These are phyloP conservation scores for Saccharum officinarum DNA, from an alignment of 176 grass and related monocot species.

Conservation along the genomic window DNA sequence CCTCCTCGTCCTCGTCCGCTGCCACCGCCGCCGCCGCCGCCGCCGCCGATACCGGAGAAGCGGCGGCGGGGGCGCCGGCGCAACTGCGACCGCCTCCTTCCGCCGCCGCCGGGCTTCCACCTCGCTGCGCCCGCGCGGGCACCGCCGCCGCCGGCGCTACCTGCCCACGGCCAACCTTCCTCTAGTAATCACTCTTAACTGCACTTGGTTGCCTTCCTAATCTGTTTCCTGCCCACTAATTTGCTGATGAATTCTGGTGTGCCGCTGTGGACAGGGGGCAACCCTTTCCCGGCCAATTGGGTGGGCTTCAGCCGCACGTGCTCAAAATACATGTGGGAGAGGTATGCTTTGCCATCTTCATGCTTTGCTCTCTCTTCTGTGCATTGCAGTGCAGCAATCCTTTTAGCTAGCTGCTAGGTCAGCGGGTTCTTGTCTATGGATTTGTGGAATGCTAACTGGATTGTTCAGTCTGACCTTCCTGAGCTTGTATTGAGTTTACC, in stretches of 20 bases:
- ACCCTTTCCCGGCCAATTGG: background rate
- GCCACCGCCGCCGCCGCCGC: background rate
- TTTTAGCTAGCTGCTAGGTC: background rate
- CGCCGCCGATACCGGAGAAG: background rate
- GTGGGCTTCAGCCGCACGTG: constrained; percentile 43
- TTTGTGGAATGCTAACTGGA: background rate
- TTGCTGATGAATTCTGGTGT: background rate
- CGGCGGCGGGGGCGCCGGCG: constrained; percentile 41
- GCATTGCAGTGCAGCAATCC: background rate
- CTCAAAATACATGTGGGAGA: constrained; percentile 44
- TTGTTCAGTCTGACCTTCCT: background rate
- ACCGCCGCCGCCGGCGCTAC: constrained; percentile 21
- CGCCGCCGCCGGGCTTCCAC: constrained; percentile 34
- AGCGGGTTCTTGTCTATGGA: background rate
- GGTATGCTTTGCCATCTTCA: constrained; percentile 21
- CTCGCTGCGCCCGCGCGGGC: background rate
- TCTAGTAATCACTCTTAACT: background rate
- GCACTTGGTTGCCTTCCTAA: background rate
- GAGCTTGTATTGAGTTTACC: background rate
- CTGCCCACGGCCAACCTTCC: constrained; percentile 13
- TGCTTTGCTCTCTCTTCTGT: background rate
- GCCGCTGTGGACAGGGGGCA: background rate
- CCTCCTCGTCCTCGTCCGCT: background rate
- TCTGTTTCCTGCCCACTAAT: no score
- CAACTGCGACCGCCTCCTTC: constrained; percentile 26